Conservation (phyloP, 2,329 filamentous ascomycete species). For the Chaetomiaceae sp. region DNA sequence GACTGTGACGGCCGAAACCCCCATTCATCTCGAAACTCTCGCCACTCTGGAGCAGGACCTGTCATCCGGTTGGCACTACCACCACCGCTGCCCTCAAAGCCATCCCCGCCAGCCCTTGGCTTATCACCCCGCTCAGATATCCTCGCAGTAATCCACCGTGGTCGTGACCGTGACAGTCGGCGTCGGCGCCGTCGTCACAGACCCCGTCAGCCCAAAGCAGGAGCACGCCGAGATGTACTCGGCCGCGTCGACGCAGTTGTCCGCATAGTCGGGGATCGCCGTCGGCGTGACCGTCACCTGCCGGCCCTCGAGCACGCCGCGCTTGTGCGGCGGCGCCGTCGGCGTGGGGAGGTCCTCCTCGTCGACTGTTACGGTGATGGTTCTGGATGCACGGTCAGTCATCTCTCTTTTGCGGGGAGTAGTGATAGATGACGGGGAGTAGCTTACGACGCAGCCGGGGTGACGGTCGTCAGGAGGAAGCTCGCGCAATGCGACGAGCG, state of each 20-base stretch:
- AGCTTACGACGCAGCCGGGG: conserved; percentile 39
- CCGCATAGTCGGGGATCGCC: conserved; percentile 39
- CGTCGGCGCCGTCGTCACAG: conserved; percentile 35
- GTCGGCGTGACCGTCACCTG: conserved; percentile 33
- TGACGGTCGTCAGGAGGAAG: conserved; percentile 39
- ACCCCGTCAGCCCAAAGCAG: conserved; percentile 42
- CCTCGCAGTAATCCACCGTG: conserved; percentile 40
- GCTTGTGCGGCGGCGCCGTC: conserved; percentile 28
- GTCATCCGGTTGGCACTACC: too few relatives aligned
- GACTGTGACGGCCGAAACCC: too few relatives aligned
- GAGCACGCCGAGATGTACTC: conserved; percentile 41
- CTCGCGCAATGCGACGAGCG: conserved; percentile 40
- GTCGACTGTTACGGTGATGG: conserved; percentile 37
- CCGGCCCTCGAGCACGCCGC: conserved; percentile 27
- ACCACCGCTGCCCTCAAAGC: not conserved
- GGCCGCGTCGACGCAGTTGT: conserved; percentile 32
- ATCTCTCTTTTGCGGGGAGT: not conserved
- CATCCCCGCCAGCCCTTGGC: too few relatives aligned
- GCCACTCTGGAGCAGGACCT: too few relatives aligned
- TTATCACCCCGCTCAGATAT: conserved; percentile 28
- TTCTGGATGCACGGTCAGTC: conserved; percentile 24
- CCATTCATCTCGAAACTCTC: too few relatives aligned
- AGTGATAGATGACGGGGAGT: not conserved
- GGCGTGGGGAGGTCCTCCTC: conserved; percentile 11
- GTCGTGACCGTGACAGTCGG: conserved; percentile 40